Conservation (phyloP, 164 flowering plant species). For the Chimonanthus salicifolius region DNA sequence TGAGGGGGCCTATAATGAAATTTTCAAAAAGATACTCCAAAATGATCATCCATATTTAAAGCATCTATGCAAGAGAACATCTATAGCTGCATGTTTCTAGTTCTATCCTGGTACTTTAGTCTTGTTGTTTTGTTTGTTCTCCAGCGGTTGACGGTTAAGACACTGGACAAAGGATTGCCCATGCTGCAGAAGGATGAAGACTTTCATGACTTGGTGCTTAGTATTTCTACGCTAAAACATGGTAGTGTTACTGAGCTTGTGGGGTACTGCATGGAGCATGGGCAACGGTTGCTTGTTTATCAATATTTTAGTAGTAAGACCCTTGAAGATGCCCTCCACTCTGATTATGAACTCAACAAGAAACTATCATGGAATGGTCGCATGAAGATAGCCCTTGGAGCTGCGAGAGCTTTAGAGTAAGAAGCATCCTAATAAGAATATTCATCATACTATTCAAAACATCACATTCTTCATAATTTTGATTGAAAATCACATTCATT, state of each 20-base stretch:
- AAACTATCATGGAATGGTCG: conserved; percentile 82
- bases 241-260: conserved; percentile 72
- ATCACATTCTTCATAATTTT: neutral
- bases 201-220: conserved; percentile 71
- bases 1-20: too few species aligned
- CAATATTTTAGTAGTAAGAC: conserved; percentile 78
- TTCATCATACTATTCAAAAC: neutral
- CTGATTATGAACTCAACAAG: conserved; percentile 43
- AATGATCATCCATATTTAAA: too few species aligned
- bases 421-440: conserved; percentile 14
- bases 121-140: conserved; percentile 8
- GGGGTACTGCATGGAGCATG: conserved; percentile 93
- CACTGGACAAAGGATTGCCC: conserved; percentile 53
- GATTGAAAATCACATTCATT: neutral
- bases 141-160: conserved; percentile 73
- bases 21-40: too few species aligned
- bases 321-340: conserved; percentile 73
- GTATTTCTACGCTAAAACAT: conserved; percentile 63
- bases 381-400: conserved; percentile 77
- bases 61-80: neutral
- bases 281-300: conserved; percentile 70
- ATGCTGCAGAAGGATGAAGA: conserved; percentile 54
- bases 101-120: neutral
- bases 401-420: conserved; percentile 93
- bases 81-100: neutral